Evolutionary conservation across 192 early-diverging fungal genomes (phyloP), one percentile per base, ranked within the genome.

Genomic region (Rhizoclosmatium globosum): DNA sequence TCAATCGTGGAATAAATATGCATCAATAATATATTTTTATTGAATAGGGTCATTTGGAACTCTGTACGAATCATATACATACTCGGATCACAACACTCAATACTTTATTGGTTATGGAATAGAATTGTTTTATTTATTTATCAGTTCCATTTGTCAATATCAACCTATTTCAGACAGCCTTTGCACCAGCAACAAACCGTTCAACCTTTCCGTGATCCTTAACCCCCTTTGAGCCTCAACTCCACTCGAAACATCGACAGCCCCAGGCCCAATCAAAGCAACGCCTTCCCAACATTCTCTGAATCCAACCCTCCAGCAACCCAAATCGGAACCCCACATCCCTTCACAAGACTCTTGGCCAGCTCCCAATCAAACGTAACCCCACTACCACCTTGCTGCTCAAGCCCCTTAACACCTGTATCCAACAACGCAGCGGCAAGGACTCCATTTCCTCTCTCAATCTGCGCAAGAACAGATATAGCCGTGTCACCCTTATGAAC

Each of bases 211-310:
- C 74, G 3, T 86, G 72, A 82, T 96, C 95, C 86, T 99, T 99
- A 0, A 82, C 72, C n/a, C 89, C 85, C 70, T 87, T 87, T 47
- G 86, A 86, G 92, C 91, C 81, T 99, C 97, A 1, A 98, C 93
- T 9, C 97, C 98, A 58, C 94, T 95, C 11, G 92, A 93, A 41
- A 98, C 95, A 89, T 99, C 98, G 42, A 99, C 97, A 46, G 88
- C 89, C 92, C 91, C 94, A 2, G 95, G 94, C 31, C 69, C 69
- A 3, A 92, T 93, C 42, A 89, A 82, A 4, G 69, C 79, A 23
- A 95, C 83, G 97, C 96, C 43, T 90, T 81, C 0, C 79, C 83
- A 4, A 98, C 95, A 83, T 99, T 99, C 6, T 91, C 87, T 2
- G 92, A 90, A 11, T 84, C 89, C 80, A 99, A 80, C 41, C 98